Conservation (phyloP, 495 filamentous ascomycete species). For the Copromyces sp. region DNA sequence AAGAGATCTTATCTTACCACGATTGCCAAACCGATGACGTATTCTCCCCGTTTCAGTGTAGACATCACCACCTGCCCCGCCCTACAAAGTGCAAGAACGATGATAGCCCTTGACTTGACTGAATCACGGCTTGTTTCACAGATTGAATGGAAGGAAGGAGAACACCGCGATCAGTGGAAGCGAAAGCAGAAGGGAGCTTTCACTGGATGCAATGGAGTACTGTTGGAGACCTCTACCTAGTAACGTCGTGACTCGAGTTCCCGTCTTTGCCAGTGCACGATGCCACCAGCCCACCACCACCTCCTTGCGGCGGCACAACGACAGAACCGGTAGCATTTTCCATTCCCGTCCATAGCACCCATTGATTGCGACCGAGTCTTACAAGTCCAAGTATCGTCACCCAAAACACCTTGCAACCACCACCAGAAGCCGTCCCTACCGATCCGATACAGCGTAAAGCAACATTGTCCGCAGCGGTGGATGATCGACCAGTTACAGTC, state of each 20-base stretch:
- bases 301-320: neutral
- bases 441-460: neutral
- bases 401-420: neutral
- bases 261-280: neutral
- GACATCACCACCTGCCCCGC: neutral
- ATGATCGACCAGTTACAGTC: neutral
- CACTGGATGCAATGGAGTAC: too few relatives aligned
- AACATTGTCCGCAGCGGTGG: neutral
- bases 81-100: neutral
- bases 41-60: neutral
- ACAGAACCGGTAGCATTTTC: neutral
- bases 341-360: neutral
- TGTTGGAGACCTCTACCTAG: neutral
- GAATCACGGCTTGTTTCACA: neutral
- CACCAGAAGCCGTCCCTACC: neutral
- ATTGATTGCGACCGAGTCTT: neutral
- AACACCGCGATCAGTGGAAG: neutral
- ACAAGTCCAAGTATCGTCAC: neutral
- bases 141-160: neutral
- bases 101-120: neutral
- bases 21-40: neutral
- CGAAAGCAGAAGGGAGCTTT: neutral
- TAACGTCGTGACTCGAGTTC: neutral
- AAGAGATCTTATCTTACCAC: neutral
- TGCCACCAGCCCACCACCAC: neutral